These are phyloP conservation scores for Malus sylvestris DNA, from an alignment of 306 rosid species.

Conservation along the genomic window DNA sequence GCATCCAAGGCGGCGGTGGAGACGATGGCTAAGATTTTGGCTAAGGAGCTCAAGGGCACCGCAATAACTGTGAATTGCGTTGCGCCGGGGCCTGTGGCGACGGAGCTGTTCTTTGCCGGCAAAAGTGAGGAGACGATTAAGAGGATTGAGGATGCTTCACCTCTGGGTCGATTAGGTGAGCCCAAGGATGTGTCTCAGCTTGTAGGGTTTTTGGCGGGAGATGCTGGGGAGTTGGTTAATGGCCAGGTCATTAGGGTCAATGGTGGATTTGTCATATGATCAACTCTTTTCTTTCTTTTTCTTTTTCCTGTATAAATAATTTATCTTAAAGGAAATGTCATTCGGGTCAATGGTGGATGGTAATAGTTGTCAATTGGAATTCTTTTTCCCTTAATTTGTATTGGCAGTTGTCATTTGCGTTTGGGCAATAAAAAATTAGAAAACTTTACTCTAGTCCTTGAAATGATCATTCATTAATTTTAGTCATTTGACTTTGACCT, in stretches of 20 bases:
- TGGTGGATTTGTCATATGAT: slow-evolving; percentile 30
- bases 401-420: too few relatives aligned
- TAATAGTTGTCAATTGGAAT: too few relatives aligned
- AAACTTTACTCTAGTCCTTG: too few relatives aligned
- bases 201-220: slow-evolving; percentile 42
- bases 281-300: neutral
- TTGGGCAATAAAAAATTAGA: too few relatives aligned
- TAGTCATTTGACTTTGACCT: too few relatives aligned
- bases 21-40: slow-evolving; percentile 34
- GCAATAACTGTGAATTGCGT: slow-evolving; percentile 36
- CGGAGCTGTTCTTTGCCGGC: slow-evolving; percentile 32
- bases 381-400: too few relatives aligned
- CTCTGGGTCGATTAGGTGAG: slow-evolving; percentile 39
- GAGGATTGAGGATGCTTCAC: slow-evolving; percentile 20
- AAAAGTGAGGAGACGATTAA: slow-evolving; percentile 29
- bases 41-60: slow-evolving; percentile 45
- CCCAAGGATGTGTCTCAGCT: slow-evolving; percentile 24
- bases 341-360: too few relatives aligned
- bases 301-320: too few relatives aligned
- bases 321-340: too few relatives aligned
- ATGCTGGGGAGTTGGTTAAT: slow-evolving; percentile 45
- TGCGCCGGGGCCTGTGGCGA: slow-evolving; percentile 46
- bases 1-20: slow-evolving; percentile 53
- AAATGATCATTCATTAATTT: too few relatives aligned
- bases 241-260: slow-evolving; percentile 41